phyloP scores from a whole-genome alignment of 2,329 filamentous ascomycete species.

The Ploettnerulaceae sp. region DNA sequence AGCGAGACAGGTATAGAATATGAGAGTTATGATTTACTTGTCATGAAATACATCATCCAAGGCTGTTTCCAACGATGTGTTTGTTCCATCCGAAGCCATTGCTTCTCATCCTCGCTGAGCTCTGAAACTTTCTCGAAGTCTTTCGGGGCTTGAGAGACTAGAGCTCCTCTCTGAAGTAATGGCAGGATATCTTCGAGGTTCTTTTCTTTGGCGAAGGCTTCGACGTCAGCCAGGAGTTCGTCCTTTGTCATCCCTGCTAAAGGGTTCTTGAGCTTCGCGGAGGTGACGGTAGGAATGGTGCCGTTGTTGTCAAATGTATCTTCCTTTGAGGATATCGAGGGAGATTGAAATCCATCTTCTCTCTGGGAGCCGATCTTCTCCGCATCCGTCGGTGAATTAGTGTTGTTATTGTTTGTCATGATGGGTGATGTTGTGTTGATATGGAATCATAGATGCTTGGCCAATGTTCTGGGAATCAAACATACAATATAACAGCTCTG shows the following conservation, averaged over 20 bases:
- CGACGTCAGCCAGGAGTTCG: conserved; percentile 49
- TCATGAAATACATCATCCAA: conserved; percentile 58
- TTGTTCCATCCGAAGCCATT: conserved; percentile 55
- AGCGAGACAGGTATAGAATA: no score
- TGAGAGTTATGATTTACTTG: neutral
- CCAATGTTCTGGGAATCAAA: no score
- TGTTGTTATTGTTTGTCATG: neutral
- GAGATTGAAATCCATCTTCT: no score
- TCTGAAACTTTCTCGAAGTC: conserved; percentile 58
- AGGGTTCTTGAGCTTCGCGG: conserved; percentile 40
- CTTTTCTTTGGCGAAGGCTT: conserved; percentile 57
- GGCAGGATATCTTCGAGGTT: conserved; percentile 50
- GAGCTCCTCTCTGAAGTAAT: conserved; percentile 62
- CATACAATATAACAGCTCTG: no score
- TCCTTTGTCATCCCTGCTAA: conserved; percentile 49
- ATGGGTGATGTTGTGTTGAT: neutral
- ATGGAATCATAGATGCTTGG: neutral
- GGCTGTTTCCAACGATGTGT: conserved; percentile 66
- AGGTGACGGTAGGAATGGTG: conserved; percentile 6
- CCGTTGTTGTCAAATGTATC: conserved; percentile 1
- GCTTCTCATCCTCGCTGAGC: conserved; percentile 55
- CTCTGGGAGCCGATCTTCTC: conserved; percentile 6
- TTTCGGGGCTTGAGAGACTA: conserved; percentile 66
- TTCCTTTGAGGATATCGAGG: neutral
- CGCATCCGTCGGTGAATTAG: no score